Evolutionary conservation across 169 alveolate species (phyloP), one percentile per base, ranked within the genome.

Genomic region (Plasmodium vivax): DNA sequence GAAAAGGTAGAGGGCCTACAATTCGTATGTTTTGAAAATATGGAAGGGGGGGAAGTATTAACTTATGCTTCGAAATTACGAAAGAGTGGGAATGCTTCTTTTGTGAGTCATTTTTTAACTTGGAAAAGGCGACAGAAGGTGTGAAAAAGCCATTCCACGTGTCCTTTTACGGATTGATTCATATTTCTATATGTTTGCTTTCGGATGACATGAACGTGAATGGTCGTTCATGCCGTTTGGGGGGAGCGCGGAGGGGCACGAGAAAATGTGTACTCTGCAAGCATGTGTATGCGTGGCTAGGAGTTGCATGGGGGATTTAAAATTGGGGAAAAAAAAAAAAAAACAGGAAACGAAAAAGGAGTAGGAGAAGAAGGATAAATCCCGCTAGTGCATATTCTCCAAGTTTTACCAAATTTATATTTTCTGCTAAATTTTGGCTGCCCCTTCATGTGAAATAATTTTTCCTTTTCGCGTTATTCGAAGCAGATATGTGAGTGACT

Each of bases 1-100:
- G 58, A 85, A 85, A 36, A 85, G 62, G 68, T 85, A 85, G 3
- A 85, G 81, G 79, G 68, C 80, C 93, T 85, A 85, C 45, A 74
- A 73, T 85, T 51, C 23, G 45, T 75, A 75, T 75, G 56, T 75
- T 36, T 75, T 36, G 34, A 75, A 75, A 36, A 75, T 75, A 75
- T 47, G 56, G 16, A 9, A 75, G 14, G n/a, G 45, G 30, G 32
- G 74, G 74, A 68, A 83, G 43, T 62, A 83, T 36, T 38, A 62
- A 58, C n/a, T 58, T 43, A 43, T 14, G 32, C 62, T 41, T 41
- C 5, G 41, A 82, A 54, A 82, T 54, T 30, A 54, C 43, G 34
- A 38, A 83, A 14, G 36, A 5, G 38, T 62, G 16, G 38, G 23
- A 34, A 41, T 34, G 27, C 54, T 27, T 62, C 14, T 36, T 83